Conservation (phyloP, 768 basidiomycete genomes). For the Favolaschia claudopus region DNA sequence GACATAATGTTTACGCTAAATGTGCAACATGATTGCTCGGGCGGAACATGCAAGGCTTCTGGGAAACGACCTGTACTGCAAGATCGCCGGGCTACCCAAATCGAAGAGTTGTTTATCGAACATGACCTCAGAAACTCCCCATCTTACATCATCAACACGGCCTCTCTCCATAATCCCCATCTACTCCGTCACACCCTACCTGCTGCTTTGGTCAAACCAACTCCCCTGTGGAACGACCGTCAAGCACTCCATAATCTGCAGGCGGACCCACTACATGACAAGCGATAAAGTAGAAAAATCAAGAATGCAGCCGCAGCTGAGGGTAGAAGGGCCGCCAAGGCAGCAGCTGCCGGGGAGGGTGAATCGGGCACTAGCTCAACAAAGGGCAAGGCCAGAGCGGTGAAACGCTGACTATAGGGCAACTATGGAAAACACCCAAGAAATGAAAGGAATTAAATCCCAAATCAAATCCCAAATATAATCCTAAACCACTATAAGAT, state of each 20-base stretch:
- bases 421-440: too few species aligned
- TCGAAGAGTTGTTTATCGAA: conserved; percentile 4
- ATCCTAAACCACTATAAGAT: too few species aligned
- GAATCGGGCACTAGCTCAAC: too few species aligned
- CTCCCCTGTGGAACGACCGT: conserved; percentile 3
- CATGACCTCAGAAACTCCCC: conserved; percentile 1
- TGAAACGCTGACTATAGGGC: too few species aligned
- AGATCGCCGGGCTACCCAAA: background rate
- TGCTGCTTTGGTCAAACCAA: background rate
- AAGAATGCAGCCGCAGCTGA: background rate
- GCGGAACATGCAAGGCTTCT: background rate
- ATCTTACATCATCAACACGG: background rate
- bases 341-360: too few species aligned
- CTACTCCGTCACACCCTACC: background rate
- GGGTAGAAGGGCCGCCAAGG: background rate
- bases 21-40: conserved; percentile 3
- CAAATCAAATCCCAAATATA: too few species aligned
- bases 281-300: background rate
- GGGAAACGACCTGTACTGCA: conserved; percentile 1
- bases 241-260: background rate
- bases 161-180: conserved; percentile 7
- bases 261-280: background rate
- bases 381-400: too few species aligned
- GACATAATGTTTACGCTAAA: background rate
- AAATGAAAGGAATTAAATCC: too few species aligned